phyloP scores from a whole-genome alignment of 352 stramenopile genomes.

The Phytophthora citricola region DNA sequence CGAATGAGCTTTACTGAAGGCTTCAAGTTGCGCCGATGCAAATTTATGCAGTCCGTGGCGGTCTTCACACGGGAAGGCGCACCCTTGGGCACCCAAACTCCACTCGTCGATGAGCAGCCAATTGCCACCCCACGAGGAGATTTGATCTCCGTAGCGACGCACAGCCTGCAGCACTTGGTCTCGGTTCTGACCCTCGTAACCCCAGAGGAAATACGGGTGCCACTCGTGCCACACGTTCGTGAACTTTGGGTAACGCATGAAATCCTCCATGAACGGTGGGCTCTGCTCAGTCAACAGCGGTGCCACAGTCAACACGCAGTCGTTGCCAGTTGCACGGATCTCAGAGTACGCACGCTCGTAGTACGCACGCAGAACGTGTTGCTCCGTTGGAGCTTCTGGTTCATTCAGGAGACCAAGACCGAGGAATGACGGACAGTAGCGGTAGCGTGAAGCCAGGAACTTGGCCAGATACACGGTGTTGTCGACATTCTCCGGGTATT shows the following conservation, averaged over 20 bases:
- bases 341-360: conserved; percentile 75
- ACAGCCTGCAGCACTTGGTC: conserved; percentile 70
- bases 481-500: conserved; percentile 71
- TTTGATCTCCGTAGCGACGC: conserved; percentile 57
- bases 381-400: conserved; percentile 53
- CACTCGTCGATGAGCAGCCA: conserved; percentile 87
- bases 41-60: conserved; percentile 54
- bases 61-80: conserved; percentile 65
- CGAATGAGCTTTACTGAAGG: conserved; percentile 64
- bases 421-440: conserved; percentile 72
- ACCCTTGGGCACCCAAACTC: conserved; percentile 69
- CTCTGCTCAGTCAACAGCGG: conserved; percentile 67
- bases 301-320: conserved; percentile 77
- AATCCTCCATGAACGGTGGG: conserved; percentile 60
- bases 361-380: conserved; percentile 74
- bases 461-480: conserved; percentile 60
- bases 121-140: conserved; percentile 70
- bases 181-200: conserved; percentile 67
- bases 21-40: conserved; percentile 61
- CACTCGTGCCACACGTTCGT: conserved; percentile 90
- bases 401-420: conserved; percentile 83
- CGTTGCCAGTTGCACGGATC: conserved; percentile 67
- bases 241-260: conserved; percentile 63
- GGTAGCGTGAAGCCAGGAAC: conserved; percentile 77
- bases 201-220: conserved; percentile 90